Percentiles rank a stretch among this genome's conserved stretches.
Conservation (phyloP, 345 rosid genomes). For the Luvunga scandens region DNA sequence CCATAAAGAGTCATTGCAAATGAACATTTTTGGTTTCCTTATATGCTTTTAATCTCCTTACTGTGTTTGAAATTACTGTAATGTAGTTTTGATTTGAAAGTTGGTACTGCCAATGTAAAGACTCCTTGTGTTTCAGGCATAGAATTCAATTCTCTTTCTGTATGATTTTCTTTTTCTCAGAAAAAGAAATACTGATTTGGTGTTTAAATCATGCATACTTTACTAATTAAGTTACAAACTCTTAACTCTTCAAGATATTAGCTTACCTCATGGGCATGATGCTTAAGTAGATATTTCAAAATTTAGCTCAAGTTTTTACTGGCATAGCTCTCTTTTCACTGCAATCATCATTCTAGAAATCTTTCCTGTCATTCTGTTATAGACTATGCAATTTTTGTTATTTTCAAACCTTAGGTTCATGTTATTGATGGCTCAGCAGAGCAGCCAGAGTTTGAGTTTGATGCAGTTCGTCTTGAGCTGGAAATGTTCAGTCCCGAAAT, state of each 20-base stretch:
- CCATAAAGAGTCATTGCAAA: background rate
- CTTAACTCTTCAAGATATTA: background rate
- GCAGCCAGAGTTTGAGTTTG: constrained; percentile 87
- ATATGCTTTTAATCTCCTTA: background rate
- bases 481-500: constrained; percentile 86
- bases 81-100: background rate
- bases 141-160: background rate
- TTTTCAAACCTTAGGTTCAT: constrained; percentile 59
- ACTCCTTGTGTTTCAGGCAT: background rate
- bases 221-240: background rate
- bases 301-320: background rate
- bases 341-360: background rate
- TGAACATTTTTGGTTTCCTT: background rate
- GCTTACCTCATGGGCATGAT: background rate
- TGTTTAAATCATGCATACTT: background rate
- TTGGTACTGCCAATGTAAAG: background rate
- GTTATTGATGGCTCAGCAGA: constrained; percentile 83
- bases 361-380: background rate
- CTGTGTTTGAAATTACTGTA: background rate
- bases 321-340: background rate
- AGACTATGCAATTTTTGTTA: constrained; percentile 7
- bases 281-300: background rate
- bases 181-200: background rate
- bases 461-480: constrained; percentile 91
- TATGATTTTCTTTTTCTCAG: background rate